phyloP scores from a whole-genome alignment of 208 protist species.

The Trypanosoma cruzi region DNA sequence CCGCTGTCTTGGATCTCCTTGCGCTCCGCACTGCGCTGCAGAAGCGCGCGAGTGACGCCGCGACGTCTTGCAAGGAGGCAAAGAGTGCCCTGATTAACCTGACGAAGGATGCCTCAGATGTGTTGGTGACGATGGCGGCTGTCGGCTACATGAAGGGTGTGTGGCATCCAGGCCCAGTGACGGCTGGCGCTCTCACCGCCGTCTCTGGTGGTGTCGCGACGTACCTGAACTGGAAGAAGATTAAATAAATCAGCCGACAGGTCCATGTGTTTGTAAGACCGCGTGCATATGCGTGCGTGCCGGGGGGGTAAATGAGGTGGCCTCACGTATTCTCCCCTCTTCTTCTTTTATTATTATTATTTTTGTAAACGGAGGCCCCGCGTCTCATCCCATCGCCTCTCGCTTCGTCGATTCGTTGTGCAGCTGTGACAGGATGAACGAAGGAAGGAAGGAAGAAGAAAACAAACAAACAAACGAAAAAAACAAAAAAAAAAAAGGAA shows the following conservation, averaged over 20 bases:
- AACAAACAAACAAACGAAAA: neutral
- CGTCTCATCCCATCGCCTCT: too few species aligned
- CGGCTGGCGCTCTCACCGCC: constrained; percentile 71
- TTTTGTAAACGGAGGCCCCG: too few species aligned
- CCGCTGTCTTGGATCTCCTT: constrained; percentile 84
- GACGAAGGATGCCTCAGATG: constrained; percentile 80
- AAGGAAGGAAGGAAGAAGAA: neutral
- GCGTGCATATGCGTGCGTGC: neutral
- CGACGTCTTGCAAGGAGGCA: constrained; percentile 67
- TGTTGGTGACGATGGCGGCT: constrained; percentile 81
- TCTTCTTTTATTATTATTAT: too few species aligned
- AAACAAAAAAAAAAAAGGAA: neutral
- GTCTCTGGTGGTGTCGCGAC: constrained; percentile 88
- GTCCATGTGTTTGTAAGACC: neutral
- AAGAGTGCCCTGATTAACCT: constrained; percentile 80
- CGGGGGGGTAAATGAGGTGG: too few species aligned
- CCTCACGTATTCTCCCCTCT: too few species aligned
- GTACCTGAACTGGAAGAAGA: constrained; percentile 92
- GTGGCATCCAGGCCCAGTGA: constrained; percentile 73
- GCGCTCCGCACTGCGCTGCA: constrained; percentile 58
- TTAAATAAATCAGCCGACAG: constrained; percentile 46
- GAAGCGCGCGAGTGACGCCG: constrained; percentile 55
- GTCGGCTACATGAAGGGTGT: constrained; percentile 79
- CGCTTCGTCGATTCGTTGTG: too few species aligned
- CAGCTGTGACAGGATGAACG: too few species aligned